Conservation (phyloP, 2,329 filamentous ascomycete species). For the Colletotrichum godetiae region DNA sequence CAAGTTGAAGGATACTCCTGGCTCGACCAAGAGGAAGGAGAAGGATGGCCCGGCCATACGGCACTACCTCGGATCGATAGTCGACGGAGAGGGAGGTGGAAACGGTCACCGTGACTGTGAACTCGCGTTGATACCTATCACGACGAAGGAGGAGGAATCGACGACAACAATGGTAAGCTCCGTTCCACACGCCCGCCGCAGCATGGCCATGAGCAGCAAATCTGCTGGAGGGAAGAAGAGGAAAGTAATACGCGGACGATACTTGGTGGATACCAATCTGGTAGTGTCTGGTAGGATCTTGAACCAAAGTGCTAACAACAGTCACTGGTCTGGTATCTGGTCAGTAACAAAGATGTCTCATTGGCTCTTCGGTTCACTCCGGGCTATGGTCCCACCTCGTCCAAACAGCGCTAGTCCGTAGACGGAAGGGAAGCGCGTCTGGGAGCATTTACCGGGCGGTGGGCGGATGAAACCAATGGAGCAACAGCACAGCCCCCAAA, state of each 20-base stretch:
- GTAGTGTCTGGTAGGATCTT: neutral
- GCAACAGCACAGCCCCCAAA: conserved; percentile 15
- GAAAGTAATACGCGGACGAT: neutral
- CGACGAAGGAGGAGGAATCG: neutral
- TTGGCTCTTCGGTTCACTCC: conserved; percentile 6
- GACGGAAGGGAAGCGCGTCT: conserved; percentile 5
- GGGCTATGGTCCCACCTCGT: neutral
- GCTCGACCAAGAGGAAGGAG: too few relatives aligned
- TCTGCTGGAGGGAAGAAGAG: neutral
- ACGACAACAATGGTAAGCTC: neutral
- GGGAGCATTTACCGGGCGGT: neutral
- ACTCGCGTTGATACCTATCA: neutral
- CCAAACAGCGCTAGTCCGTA: conserved; percentile 5
- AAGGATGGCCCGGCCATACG: too few relatives aligned
- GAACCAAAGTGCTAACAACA: neutral
- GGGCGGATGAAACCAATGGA: conserved; percentile 31
- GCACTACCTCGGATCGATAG: neutral
- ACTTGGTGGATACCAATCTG: neutral
- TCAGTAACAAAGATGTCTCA: neutral
- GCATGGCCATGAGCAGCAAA: neutral
- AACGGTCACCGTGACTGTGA: neutral
- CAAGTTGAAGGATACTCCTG: neutral
- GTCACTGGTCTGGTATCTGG: neutral
- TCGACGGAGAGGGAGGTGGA: neutral
- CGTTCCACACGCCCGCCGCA: too few relatives aligned